phyloP scores from a whole-genome alignment of 345 rosid genomes.

The Excoecaria agallocha region DNA sequence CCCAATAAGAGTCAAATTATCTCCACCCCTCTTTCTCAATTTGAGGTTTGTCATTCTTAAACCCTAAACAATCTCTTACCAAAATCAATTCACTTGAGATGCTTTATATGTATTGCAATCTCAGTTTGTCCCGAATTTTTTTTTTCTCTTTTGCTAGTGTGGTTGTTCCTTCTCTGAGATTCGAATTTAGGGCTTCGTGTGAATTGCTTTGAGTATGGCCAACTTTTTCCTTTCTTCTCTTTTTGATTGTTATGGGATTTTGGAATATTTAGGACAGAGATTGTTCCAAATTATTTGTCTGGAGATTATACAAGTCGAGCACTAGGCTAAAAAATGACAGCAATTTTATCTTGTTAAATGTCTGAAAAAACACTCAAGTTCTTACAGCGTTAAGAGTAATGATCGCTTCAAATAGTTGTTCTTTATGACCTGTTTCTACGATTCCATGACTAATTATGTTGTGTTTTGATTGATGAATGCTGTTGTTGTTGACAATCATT shows the following conservation, averaged over 20 bases:
- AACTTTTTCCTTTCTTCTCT: neutral
- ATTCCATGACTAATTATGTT: neutral
- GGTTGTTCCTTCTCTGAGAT: neutral
- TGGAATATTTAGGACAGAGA: neutral
- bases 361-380: too few relatives aligned
- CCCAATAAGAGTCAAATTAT: constrained; percentile 49
- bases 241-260: neutral
- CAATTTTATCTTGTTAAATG: too few relatives aligned
- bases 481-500: neutral
- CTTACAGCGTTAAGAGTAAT: neutral
- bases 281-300: neutral
- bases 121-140: neutral
- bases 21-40: constrained; percentile 34
- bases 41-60: constrained; percentile 40
- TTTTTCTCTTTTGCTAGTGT: neutral
- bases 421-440: neutral
- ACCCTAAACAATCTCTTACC: constrained; percentile 2
- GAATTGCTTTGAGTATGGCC: neutral
- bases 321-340: neutral
- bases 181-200: neutral
- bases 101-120: neutral
- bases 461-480: neutral
- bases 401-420: neutral
- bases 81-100: neutral
- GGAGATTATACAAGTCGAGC: neutral